phyloP scores from a whole-genome alignment of 176 grass and related monocot species.

The Carex cristatella region DNA sequence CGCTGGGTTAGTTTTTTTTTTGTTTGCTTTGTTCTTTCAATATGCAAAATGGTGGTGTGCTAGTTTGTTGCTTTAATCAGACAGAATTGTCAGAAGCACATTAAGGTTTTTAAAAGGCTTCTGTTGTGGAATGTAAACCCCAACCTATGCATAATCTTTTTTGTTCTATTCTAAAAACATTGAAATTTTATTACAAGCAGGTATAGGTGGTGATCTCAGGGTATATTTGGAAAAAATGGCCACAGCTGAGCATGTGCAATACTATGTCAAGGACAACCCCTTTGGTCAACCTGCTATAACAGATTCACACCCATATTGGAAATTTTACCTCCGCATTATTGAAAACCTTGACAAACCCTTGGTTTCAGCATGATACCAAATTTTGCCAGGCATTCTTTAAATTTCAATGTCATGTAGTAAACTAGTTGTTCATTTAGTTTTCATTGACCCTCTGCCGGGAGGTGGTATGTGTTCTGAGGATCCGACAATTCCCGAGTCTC shows the following conservation, averaged over 20 bases:
- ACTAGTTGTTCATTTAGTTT: neutral
- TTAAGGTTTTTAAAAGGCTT: neutral
- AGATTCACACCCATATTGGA: conserved; percentile 57
- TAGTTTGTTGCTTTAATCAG: neutral
- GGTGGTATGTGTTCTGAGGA: neutral
- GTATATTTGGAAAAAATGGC: conserved; percentile 65
- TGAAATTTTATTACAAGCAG: conserved; percentile 34
- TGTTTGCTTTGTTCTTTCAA: neutral
- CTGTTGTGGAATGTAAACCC: neutral
- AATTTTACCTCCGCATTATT: conserved; percentile 70
- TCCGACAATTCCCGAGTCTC: neutral
- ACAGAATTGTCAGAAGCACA: neutral
- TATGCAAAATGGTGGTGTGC: neutral
- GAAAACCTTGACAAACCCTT: conserved; percentile 28
- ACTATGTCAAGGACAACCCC: conserved; percentile 55
- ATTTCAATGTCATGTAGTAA: neutral
- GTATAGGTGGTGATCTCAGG: conserved; percentile 72
- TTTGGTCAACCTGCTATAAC: conserved; percentile 82
- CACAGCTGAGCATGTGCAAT: conserved; percentile 52
- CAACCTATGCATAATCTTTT: neutral
- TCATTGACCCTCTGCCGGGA: neutral
- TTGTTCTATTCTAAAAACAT: conserved; percentile 20
- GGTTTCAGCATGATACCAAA: conserved; percentile 13
- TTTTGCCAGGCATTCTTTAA: conserved; percentile 25
- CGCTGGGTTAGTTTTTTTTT: conserved; percentile 47